Evolutionary conservation across 108 stramenopile genomes (phyloP), one percentile per base, ranked within the genome.

Genomic region (Bacterosira constricta): DNA sequence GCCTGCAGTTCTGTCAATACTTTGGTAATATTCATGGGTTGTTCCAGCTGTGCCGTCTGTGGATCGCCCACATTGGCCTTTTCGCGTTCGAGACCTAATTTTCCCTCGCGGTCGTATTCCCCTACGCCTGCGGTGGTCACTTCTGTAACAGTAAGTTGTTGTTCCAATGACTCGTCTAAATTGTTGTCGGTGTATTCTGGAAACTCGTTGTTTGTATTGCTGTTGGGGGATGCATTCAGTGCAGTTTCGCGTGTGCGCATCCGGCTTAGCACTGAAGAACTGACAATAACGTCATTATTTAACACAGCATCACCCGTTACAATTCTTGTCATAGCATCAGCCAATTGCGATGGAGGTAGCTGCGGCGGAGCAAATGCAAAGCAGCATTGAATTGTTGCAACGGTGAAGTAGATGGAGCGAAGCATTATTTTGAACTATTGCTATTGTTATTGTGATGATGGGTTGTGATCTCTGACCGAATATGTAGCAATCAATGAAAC

Each of bases 1-100:
- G 89, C 92, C 36, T 92, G 91, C 25, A 97, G 81, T 77, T 97
- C 95, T 32, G 86, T 86, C 60, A 97, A 73, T 45, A 97, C 94
- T 34, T 84, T 67, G 9, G 94, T 92, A 18, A 79, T 79, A 46
- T 79, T 79, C 42, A 97, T 92, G 7, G 77, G 81, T 47, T 79
- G 54, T 35, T 90, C 87, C n/a, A 73, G 73, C 66, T 89, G 83
- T 20, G 84, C 77, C 55, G 58, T 63, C 61, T 90, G 91, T 27
- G 91, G 91, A 61, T 88, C 76, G 21, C 88, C 90, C 10, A 92
- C 88, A 42, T 71, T 71, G 5, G 71, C 63, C 25, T 56, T 63
- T 31, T 82, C 53, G 46, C 81, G 74, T 52, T 77, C 23, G 0
- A 67, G 69, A 42, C 65, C 72, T 25, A 83, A 21, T 35, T 75